phyloP scores from a whole-genome alignment of 495 filamentous ascomycete genomes.

The Penicillium diatomitis region DNA sequence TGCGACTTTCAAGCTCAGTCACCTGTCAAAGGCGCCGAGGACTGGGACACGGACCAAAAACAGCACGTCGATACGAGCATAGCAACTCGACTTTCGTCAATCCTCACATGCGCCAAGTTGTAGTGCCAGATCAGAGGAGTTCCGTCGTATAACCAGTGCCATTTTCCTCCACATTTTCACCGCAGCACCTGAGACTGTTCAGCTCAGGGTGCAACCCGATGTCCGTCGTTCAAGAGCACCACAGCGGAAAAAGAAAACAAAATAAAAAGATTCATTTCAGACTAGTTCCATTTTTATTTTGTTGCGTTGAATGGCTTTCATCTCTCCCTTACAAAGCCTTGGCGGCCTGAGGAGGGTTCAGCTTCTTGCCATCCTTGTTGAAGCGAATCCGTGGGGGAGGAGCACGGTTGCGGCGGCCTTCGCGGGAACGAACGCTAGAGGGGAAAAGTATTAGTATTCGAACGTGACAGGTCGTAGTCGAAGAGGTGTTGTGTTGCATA shows the following conservation, averaged over 20 bases:
- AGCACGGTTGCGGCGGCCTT: conserved; percentile 96
- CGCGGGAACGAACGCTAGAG: conserved; percentile 87
- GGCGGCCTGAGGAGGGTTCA: conserved; percentile 79
- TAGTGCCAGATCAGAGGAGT: neutral
- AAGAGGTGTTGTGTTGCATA: conserved; percentile 41
- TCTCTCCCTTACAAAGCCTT: conserved; percentile 49
- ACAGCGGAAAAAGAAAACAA: conserved; percentile 22
- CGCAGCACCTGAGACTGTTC: conserved; percentile 9
- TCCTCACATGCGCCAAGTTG: neutral
- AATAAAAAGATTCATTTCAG: conserved; percentile 29
- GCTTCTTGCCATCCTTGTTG: conserved; percentile 99
- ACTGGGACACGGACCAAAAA: too few relatives aligned
- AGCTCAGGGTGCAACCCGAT: neutral
- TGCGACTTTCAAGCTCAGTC: conserved; percentile 1
- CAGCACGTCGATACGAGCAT: too few relatives aligned
- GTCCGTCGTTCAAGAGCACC: conserved; percentile 17
- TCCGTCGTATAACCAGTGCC: conserved; percentile 7
- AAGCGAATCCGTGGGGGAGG: conserved; percentile 93
- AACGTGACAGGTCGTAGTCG: neutral
- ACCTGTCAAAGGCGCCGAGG: too few relatives aligned
- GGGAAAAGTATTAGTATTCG: conserved; percentile 5
- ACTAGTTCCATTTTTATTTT: conserved; percentile 35
- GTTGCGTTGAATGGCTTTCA: conserved; percentile 18
- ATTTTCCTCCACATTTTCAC: conserved; percentile 8
- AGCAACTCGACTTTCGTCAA: too few relatives aligned